phyloP scores from a whole-genome alignment of 768 basidiomycete genomes.

The Heimioporus sp. region DNA sequence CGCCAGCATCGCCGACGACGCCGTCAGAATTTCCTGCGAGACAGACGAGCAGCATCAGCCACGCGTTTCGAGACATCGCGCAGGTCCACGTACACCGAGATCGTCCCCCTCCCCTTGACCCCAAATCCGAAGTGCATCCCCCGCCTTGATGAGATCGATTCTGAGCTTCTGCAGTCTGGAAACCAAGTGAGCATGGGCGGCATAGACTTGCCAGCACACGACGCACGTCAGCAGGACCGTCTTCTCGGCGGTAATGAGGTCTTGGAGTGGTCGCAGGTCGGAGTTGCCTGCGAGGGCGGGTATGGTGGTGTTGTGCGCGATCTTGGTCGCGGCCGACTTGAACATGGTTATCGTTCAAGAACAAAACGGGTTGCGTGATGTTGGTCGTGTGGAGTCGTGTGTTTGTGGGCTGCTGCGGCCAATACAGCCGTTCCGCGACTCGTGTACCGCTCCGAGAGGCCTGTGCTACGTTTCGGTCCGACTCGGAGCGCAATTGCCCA shows the following conservation, averaged over 20 bases:
- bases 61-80: background rate
- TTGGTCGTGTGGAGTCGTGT: constrained; percentile 5
- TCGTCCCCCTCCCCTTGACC: constrained; percentile 82
- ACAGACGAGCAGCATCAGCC: background rate
- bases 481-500: too few species aligned
- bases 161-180: constrained; percentile 64
- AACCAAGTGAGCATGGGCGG: background rate
- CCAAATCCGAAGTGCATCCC: constrained; percentile 72
- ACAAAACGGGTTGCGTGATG: background rate
- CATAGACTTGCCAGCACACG: background rate
- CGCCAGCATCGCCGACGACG: constrained; percentile 63
- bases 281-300: constrained; percentile 70
- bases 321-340: constrained; percentile 71
- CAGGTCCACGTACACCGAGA: constrained; percentile 52
- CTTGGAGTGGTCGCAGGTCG: constrained; percentile 80
- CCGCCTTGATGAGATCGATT: constrained; percentile 62
- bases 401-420: background rate
- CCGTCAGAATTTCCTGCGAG: constrained; percentile 67
- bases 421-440: too few species aligned
- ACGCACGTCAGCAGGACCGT: constrained; percentile 70
- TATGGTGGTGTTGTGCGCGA: constrained; percentile 87
- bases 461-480: too few species aligned
- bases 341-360: constrained; percentile 51
- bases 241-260: constrained; percentile 89
- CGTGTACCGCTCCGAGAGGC: too few species aligned